Base-by-base conservation (phyloP, 257 asterid genomes). In the Solanum sejunctum region DNA sequence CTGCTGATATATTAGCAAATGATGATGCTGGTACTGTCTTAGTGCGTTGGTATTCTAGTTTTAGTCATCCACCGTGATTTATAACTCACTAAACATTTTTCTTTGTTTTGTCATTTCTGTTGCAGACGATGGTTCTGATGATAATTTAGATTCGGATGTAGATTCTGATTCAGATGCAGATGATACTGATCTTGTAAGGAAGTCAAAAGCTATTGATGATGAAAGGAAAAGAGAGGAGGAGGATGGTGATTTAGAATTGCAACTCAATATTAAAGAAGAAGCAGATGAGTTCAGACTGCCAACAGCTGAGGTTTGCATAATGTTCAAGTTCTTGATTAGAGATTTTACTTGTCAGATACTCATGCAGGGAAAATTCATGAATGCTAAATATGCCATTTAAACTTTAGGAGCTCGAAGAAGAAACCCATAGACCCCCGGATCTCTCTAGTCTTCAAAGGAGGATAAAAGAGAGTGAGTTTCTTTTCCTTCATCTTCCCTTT, bases 281-380 rank as follows among this genome's bases (percentile, higher is more conserved):
- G 88, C 93, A 69, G 95, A 95, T 89, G 98, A 94, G 78, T 95
- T 95, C 87, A 87, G 90, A 86, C 89, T 96, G 86, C 99, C 99
- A 11, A 93, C 97, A 23, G 47, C 89, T 26, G 92, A 95, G 98
- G 98, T 96, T 85, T 52, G 77, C 26, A 32, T 61, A 77, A 75
- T 77, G 63, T 77, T 51, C 16, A 57, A 60, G 17, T 73, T 60
- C 21, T 60, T 21, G 83, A 64, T 47, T 60, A 32, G 67, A 36
- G 86, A 36, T 84, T 54, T 70, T 12, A 32, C 51, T 23, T 39
- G n/a, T 8, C 20, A 16, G 5, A 39, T 70, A 55, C 54, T 67
- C 47, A 26, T 52, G 26, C 58, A 39, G 28, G 23, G 28, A 52
- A 49, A 17, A 18, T 80, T 26, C 80, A 36, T 43, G 78, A 56